Evolutionary conservation across 352 stramenopile genomes (phyloP).

Genomic region (Phytophthora tentaculata): DNA sequence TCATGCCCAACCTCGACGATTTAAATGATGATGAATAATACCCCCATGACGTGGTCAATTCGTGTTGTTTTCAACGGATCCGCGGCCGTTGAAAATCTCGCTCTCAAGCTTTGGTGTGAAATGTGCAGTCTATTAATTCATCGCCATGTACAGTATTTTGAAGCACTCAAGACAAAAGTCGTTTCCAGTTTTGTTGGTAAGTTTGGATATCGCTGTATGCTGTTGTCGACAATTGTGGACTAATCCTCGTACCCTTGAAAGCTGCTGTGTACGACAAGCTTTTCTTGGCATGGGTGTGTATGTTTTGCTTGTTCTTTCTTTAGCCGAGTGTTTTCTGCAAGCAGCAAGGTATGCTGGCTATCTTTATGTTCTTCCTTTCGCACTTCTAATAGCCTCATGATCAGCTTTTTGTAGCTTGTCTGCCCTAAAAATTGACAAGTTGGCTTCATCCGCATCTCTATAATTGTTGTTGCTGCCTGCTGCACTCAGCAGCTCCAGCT

Average conservation of each 20-base stretch:
- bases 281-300: conserved; percentile 31
- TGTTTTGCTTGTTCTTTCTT: conserved; percentile 37
- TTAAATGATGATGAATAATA: conserved; percentile 44
- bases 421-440: conserved; percentile 5
- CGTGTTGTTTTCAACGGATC: conserved; percentile 25
- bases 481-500: conserved; percentile 14
- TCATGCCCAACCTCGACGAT: conserved; percentile 63
- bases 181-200: conserved; percentile 19
- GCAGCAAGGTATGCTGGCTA: conserved; percentile 31
- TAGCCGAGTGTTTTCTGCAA: too few species aligned
- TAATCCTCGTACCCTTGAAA: conserved; percentile 12
- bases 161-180: conserved; percentile 29
- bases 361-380: conserved; percentile 26
- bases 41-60: not conserved
- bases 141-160: not conserved
- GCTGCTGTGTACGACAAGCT: conserved; percentile 12
- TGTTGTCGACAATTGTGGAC: conserved; percentile 1
- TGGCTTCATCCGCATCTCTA: conserved; percentile 19
- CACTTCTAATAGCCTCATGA: conserved; percentile 30
- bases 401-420: conserved; percentile 31
- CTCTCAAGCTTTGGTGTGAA: conserved; percentile 30
- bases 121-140: conserved; percentile 12
- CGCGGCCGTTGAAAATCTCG: conserved; percentile 10
- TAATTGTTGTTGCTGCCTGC: conserved; percentile 40
- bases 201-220: conserved; percentile 14